A percentile compares a stretch with the other conserved stretches of the same genome.
Evolutionary conservation across 2,329 filamentous ascomycete species (phyloP).

Genomic region (Colletotrichum orbiculare): DNA sequence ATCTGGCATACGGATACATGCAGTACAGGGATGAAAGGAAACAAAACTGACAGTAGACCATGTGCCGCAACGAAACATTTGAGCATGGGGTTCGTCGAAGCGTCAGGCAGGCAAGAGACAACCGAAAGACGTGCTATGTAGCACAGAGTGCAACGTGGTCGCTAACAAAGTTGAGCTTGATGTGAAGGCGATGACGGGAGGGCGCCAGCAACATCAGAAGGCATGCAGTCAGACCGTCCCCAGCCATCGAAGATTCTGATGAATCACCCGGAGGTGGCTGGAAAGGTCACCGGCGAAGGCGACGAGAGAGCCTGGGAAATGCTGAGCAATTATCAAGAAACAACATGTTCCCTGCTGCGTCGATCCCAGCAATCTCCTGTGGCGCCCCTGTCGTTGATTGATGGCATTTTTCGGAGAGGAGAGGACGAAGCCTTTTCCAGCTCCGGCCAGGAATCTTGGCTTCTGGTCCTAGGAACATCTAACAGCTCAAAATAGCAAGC

Average conservation of each 20-base stretch:
- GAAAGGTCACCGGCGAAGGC: conserved; percentile 1
- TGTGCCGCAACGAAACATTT: too few relatives aligned
- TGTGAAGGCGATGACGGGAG: too few relatives aligned
- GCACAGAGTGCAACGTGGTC: too few relatives aligned
- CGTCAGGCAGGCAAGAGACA: too few relatives aligned
- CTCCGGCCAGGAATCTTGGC: conserved; percentile 16
- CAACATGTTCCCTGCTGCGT: conserved; percentile 27
- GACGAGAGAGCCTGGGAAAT: conserved; percentile 9
- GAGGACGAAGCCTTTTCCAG: not conserved
- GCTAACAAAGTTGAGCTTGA: too few relatives aligned
- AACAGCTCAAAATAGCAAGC: conserved; percentile 26
- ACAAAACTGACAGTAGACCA: too few relatives aligned
- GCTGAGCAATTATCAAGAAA: conserved; percentile 32
- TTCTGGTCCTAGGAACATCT: not conserved
- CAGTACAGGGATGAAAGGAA: too few relatives aligned
- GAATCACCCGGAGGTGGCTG: conserved; percentile 13
- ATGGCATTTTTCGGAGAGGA: conserved; percentile 12
- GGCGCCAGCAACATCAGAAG: too few relatives aligned
- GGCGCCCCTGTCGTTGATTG: conserved; percentile 17
- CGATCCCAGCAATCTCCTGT: conserved; percentile 35
- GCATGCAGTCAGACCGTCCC: too few relatives aligned
- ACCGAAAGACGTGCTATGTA: too few relatives aligned
- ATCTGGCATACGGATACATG: too few relatives aligned
- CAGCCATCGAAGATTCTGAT: conserved; percentile 9
- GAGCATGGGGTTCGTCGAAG: too few relatives aligned